Evolutionary conservation across 2,329 filamentous ascomycete species (phyloP).

Genomic region (Alternaria gansuensis): DNA sequence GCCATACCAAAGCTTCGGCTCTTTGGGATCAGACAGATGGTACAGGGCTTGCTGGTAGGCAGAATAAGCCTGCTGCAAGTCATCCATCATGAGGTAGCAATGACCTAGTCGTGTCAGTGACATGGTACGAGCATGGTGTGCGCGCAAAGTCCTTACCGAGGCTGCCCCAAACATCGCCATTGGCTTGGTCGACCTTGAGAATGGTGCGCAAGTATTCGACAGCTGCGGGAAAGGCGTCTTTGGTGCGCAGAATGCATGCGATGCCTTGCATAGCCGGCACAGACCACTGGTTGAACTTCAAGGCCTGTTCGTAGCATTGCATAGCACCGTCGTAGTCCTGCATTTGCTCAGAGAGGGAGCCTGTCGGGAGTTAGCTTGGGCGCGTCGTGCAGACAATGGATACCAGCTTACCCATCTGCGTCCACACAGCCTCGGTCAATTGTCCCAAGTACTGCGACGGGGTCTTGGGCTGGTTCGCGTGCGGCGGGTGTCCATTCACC

Average conservation of each 20-base stretch:
- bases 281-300: conserved; percentile 87
- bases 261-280: conserved; percentile 93
- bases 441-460: conserved; percentile 77
- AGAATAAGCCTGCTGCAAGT: conserved; percentile 93
- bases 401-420: conserved; percentile 79
- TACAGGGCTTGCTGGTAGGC: conserved; percentile 96
- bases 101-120: conserved; percentile 69
- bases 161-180: conserved; percentile 96
- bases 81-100: conserved; percentile 98
- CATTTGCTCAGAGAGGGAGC: conserved; percentile 85
- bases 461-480: conserved; percentile 66
- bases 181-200: conserved; percentile 84
- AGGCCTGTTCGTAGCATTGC: conserved; percentile 87
- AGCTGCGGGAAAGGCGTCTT: conserved; percentile 92
- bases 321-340: conserved; percentile 89
- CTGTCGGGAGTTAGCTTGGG: conserved; percentile 58
- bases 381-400: conserved; percentile 22
- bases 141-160: conserved; percentile 68
- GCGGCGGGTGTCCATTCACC: conserved; percentile 64
- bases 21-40: conserved; percentile 93
- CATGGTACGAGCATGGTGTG: background rate
- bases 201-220: conserved; percentile 93
- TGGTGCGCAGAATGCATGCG: conserved; percentile 86
- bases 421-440: conserved; percentile 89
- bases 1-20: conserved; percentile 98